Evolutionary conservation across 2,329 filamentous ascomycete species (phyloP).

Genomic region (Phaeosphaeriaceae sp.): DNA sequence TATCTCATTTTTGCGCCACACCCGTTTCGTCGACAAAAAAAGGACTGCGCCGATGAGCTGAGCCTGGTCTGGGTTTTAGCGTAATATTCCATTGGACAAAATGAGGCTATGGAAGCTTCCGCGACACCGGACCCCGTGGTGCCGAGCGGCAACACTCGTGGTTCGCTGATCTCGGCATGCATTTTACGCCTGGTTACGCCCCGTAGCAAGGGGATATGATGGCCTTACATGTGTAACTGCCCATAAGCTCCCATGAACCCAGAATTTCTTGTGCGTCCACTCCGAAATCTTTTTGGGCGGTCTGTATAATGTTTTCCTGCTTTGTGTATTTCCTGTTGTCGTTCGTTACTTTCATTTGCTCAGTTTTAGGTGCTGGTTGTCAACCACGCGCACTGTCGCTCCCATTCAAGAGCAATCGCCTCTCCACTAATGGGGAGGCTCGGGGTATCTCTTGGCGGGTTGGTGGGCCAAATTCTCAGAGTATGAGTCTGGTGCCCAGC

Average conservation of each 20-base stretch:
- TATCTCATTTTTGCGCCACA: background rate
- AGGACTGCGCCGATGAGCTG: background rate
- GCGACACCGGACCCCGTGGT: conserved; percentile 1
- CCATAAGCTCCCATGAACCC: background rate
- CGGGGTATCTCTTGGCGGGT: conserved; percentile 5
- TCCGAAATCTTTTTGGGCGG: background rate
- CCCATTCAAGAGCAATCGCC: conserved; percentile 4
- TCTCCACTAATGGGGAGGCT: conserved; percentile 1
- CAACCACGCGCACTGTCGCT: conserved; percentile 2
- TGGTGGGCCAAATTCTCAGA: conserved; percentile 7
- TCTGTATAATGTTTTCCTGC: background rate
- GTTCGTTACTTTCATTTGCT: background rate
- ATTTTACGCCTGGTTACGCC: conserved; percentile 8
- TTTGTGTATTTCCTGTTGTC: conserved; percentile 1
- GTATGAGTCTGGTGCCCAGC: conserved; percentile 7
- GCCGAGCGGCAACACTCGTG: conserved; percentile 1
- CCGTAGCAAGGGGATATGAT: background rate
- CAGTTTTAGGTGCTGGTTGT: background rate
- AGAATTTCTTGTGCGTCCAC: background rate
- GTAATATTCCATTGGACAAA: background rate
- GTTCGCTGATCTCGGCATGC: background rate
- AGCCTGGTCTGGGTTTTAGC: background rate
- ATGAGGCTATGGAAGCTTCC: background rate
- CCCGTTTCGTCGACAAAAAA: background rate
- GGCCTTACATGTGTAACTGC: background rate